A percentile compares a stretch with the other conserved stretches of the same genome.
These are phyloP conservation scores for Gossypium longicalyx DNA, from an alignment of 345 rosid species.

Conservation along the genomic window DNA sequence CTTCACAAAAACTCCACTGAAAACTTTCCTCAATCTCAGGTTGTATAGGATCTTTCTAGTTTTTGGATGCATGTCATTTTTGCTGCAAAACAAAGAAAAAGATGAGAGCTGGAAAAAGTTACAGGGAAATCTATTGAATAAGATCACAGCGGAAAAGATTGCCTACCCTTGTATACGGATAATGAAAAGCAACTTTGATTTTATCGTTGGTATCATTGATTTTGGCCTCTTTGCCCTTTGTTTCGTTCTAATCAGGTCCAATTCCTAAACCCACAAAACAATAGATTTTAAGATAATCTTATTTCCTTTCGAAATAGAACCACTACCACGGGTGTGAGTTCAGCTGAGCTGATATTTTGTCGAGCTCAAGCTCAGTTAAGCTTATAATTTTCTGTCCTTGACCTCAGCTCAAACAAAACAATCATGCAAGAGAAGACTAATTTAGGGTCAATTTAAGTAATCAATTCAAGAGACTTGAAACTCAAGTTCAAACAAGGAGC, in stretches of 20 bases:
- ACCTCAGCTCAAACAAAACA: neutral
- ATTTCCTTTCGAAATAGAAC: neutral
- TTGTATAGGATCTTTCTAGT: constrained; percentile 57
- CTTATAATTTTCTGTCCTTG: neutral
- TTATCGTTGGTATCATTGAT: constrained; percentile 26
- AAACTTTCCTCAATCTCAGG: constrained; percentile 48
- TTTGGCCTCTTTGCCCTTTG: constrained; percentile 64
- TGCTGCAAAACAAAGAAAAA: constrained; percentile 32
- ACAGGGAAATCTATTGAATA: neutral
- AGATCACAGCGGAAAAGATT: neutral
- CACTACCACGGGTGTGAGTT: neutral
- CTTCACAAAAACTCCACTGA: constrained; percentile 65
- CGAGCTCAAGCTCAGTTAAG: neutral
- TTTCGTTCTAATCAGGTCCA: constrained; percentile 77
- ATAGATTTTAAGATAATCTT: neutral
- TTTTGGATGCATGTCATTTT: constrained; percentile 73
- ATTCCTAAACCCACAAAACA: constrained; percentile 39
- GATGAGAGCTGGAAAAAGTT: constrained; percentile 4
- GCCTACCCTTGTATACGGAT: constrained; percentile 78
- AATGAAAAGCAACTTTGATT: constrained; percentile 56
- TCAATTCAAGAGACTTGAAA: neutral
- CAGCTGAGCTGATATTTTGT: neutral
- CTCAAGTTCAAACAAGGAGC: neutral
- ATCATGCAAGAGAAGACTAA: neutral
- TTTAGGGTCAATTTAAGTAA: neutral